These are phyloP conservation scores for Prillingera fragicola DNA, from an alignment of 1,284 basidiomycete genomes.

Conservation along the genomic window DNA sequence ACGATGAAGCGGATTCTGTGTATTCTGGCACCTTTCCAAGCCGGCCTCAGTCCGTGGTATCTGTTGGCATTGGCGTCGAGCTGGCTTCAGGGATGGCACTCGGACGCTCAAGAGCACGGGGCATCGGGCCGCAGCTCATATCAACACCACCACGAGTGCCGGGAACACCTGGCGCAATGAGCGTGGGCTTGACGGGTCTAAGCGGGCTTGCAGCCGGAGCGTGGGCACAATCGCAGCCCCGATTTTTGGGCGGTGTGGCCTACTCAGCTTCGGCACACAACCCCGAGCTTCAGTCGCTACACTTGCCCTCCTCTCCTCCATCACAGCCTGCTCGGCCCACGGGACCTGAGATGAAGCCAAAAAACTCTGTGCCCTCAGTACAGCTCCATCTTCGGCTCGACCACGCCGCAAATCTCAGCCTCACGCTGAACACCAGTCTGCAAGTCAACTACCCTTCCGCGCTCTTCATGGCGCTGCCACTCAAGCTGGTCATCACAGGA, in stretches of 20 bases:
- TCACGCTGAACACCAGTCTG: conserved; percentile 81
- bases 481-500: conserved; percentile 83
- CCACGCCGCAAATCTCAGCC: conserved; percentile 48
- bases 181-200: too few species aligned
- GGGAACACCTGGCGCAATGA: too few species aligned
- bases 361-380: conserved; percentile 40
- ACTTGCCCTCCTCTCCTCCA: conserved; percentile 23
- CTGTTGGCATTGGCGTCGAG: conserved; percentile 27
- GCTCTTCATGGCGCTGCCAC: conserved; percentile 92
- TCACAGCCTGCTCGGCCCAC: conserved; percentile 32
- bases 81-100: too few species aligned
- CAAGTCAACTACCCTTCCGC: conserved; percentile 93
- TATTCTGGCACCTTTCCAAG: conserved; percentile 24
- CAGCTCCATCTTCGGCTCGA: conserved; percentile 49
- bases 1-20: conserved; percentile 19
- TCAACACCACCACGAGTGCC: too few species aligned
- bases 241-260: too few species aligned
- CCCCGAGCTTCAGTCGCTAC: conserved; percentile 2
- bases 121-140: too few species aligned
- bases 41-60: conserved; percentile 21
- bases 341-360: conserved; percentile 11
- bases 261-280: too few species aligned
- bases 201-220: too few species aligned
- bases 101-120: too few species aligned
- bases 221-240: too few species aligned